Percentiles rank a stretch among this genome's conserved stretches.
Conservation (phyloP, 2,329 filamentous ascomycete genomes). For the Grosmannia serpens region DNA sequence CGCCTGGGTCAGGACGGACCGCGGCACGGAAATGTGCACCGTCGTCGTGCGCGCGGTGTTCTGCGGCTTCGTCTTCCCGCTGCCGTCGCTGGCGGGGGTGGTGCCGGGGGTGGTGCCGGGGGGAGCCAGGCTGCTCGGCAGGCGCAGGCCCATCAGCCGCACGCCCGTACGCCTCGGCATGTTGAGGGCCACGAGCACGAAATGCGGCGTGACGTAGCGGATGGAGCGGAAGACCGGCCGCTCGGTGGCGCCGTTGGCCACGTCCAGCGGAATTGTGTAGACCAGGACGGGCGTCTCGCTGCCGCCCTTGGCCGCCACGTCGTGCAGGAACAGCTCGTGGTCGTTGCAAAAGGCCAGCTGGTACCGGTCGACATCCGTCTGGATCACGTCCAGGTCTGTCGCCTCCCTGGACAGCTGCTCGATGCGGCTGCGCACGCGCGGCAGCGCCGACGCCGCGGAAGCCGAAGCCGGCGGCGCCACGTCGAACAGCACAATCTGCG, state of each 20-base stretch:
- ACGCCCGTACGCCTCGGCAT: slow-evolving; percentile 46
- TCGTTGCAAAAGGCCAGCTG: slow-evolving; percentile 71
- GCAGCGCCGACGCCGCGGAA: slow-evolving; percentile 12
- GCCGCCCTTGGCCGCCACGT: slow-evolving; percentile 29
- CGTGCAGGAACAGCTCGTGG: slow-evolving; percentile 57
- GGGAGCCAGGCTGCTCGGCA: slow-evolving; percentile 18
- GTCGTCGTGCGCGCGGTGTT: slow-evolving; percentile 39
- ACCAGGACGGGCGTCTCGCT: slow-evolving; percentile 33
- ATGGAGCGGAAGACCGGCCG: slow-evolving; percentile 45
- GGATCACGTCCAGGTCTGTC: slow-evolving; percentile 59
- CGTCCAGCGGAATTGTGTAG: slow-evolving; percentile 43
- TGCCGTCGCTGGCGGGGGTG: slow-evolving; percentile 17
- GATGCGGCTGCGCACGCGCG: slow-evolving; percentile 36
- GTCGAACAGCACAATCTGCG: slow-evolving; percentile 73
- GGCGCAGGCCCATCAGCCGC: slow-evolving; percentile 43
- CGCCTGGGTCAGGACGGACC: slow-evolving; percentile 53
- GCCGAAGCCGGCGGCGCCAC: slow-evolving; percentile 29
- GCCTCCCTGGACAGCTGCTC: slow-evolving; percentile 41
- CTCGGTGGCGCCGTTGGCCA: slow-evolving; percentile 22
- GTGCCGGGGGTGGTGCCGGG: background rate
- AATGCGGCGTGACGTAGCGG: slow-evolving; percentile 46
- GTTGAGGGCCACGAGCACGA: slow-evolving; percentile 47
- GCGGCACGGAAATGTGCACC: slow-evolving; percentile 47
- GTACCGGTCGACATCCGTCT: slow-evolving; percentile 51
- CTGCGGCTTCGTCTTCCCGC: slow-evolving; percentile 2